Conservation (phyloP, 2,329 filamentous ascomycete species). For the Scedosporium dehoogii region DNA sequence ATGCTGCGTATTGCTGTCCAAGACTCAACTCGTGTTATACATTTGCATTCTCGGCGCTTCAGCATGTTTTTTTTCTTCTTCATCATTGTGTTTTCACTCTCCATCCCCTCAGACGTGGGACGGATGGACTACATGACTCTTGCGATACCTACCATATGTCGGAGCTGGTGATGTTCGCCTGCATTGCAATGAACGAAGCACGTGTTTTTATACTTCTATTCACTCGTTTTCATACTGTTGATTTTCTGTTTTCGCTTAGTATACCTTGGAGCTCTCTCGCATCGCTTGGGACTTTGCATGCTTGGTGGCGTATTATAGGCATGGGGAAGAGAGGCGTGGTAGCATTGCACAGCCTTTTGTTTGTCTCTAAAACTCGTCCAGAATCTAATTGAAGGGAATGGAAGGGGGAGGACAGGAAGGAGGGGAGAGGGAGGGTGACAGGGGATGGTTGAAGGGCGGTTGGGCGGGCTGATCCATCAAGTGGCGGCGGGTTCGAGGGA, state of each 20-base stretch:
- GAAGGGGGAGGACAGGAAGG: neutral
- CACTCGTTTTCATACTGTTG: slow-evolving; percentile 12
- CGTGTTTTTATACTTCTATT: slow-evolving; percentile 11
- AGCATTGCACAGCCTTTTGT: slow-evolving; percentile 7
- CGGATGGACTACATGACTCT: neutral
- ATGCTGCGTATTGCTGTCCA: too few relatives aligned
- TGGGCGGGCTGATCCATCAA: too few relatives aligned
- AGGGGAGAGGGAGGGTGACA: too few relatives aligned
- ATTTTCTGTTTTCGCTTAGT: slow-evolving; percentile 3
- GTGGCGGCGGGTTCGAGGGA: too few relatives aligned
- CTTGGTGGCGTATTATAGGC: neutral
- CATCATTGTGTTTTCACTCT: neutral
- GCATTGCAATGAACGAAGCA: neutral
- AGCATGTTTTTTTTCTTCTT: neutral
- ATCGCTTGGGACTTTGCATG: slow-evolving; percentile 2
- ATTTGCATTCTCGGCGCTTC: neutral
- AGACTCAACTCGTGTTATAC: too few relatives aligned
- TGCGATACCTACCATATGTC: neutral
- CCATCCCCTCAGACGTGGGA: neutral
- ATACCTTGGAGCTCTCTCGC: neutral
- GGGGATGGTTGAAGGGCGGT: too few relatives aligned
- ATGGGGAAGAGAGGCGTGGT: neutral
- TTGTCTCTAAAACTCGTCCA: slow-evolving; percentile 9
- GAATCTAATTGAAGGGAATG: neutral
- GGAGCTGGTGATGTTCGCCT: neutral